Conservation (phyloP, 2,329 filamentous ascomycete species). For the Penicillium sp. region DNA sequence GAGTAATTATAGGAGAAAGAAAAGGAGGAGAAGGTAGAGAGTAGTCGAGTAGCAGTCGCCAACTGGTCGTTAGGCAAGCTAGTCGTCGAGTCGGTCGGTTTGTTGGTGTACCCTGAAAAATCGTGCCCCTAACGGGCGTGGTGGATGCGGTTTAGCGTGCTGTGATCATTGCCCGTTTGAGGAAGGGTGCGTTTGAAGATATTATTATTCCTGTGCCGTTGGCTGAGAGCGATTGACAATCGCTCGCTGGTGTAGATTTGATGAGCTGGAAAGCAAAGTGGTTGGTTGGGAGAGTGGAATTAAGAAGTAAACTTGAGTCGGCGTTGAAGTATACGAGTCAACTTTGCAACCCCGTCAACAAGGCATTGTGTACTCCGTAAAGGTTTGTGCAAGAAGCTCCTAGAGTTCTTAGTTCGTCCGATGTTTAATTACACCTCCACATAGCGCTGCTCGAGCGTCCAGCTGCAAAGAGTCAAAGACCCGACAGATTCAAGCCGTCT, state of each 20-base stretch:
- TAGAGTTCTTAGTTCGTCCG: constrained; percentile 8
- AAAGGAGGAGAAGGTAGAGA: constrained; percentile 8
- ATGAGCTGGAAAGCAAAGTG: not conserved
- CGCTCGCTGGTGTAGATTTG: not conserved
- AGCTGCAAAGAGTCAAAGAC: not conserved
- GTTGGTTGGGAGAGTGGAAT: not conserved
- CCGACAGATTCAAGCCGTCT: too few relatives aligned
- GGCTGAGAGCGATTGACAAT: not conserved
- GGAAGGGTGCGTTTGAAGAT: constrained; percentile 15
- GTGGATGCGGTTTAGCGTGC: constrained; percentile 25
- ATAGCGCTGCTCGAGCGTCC: not conserved
- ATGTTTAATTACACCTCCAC: constrained; percentile 20
- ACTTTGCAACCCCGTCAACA: not conserved
- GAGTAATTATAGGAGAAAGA: not conserved
- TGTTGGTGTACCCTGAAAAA: constrained; percentile 13
- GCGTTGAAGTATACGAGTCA: not conserved
- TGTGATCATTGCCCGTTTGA: constrained; percentile 26
- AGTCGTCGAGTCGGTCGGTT: not conserved
- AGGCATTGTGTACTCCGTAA: not conserved
- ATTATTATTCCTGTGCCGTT: not conserved
- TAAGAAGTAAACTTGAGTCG: not conserved
- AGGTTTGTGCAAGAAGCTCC: not conserved
- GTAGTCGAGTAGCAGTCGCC: not conserved
- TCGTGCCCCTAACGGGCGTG: constrained; percentile 20
- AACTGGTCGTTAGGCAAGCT: not conserved